Evolutionary conservation across 1,139 yeast genomes (phyloP), one percentile per base, ranked within the genome.

Genomic region (Suhomyces anneliseae): DNA sequence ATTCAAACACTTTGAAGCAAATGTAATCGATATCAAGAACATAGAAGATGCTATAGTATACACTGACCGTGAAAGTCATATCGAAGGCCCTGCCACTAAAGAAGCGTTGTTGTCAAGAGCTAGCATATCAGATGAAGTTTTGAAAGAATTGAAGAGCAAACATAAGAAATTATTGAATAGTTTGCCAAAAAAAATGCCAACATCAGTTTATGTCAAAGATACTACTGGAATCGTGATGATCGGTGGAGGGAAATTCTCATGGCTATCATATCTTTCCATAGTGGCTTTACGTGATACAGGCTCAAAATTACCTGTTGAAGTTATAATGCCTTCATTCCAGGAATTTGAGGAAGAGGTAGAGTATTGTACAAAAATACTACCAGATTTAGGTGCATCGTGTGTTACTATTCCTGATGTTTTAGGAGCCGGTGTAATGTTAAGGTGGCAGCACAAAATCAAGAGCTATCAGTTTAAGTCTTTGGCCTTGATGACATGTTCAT

Each of bases 401-500:
- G 54, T 57, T n/a, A 47, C 56, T 2, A 47, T 72, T 14, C 73
- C 76, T 9, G 74, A 71, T 36, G 61, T 61, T 7, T 56, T 72
- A 38, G 76, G 76, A 1, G 60, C 70, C 7, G 50, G 56, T 0
- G 75, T 70, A 1, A 66, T 68, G 69, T 48, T 59, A 35, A 58
- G 62, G 40, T 69, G 74, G 70, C 47, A 59, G 2, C 44, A 52
- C 1, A 60, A 59, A 31, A 61, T 72, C 41, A 60, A 60, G 1
- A 62, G 56, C 31, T 75, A 72, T 54, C 79, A 75, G 52, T 73
- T 65, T 54, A 75, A 75, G 51, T 64, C 75, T 0, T 62, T 75
- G 48, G 76, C 76, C 2, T 53, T 72, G 38, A 56, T 74, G 54
- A 62, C 72, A 7, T 69, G 76, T 2, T 65, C 76, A 7, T 75